Percentiles rank a stretch among this genome's conserved stretches.
Evolutionary conservation across 257 asterid genomes (phyloP).

Genomic region (Linaria vulgaris): DNA sequence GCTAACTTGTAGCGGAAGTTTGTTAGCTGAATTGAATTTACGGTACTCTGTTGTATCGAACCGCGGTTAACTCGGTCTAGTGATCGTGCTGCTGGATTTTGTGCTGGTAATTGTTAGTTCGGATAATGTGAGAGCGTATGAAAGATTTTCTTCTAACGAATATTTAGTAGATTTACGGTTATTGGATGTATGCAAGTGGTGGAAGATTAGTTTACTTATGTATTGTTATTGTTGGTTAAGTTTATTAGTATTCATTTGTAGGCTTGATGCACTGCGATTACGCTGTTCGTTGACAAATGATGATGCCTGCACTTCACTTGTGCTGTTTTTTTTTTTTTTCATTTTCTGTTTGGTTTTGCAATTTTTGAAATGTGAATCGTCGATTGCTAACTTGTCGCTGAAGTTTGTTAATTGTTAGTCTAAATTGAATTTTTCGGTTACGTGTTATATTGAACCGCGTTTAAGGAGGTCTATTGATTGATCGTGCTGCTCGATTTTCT

Average conservation of each 20-base stretch:
- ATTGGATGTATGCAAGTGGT: neutral
- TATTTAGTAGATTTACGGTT: slow-evolving; percentile 12
- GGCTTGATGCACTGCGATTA: slow-evolving; percentile 44
- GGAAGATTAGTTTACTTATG: neutral
- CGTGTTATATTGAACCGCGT: no score
- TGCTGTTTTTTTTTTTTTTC: no score
- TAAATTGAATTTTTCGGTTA: no score
- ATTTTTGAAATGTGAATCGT: no score
- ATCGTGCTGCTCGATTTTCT: no score
- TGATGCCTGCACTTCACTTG: slow-evolving; percentile 55
- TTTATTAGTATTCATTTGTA: slow-evolving; percentile 33
- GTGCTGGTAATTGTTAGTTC: neutral
- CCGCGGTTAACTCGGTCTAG: neutral
- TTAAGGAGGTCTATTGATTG: no score
- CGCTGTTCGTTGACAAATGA: slow-evolving; percentile 63
- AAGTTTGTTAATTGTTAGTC: no score
- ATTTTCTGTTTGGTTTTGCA: no score
- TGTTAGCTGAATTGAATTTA: neutral
- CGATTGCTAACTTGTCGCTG: no score
- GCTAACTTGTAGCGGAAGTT: neutral
- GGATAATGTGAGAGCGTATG: neutral
- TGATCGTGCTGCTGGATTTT: neutral
- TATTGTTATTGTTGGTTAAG: slow-evolving; percentile 13
- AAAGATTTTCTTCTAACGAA: slow-evolving; percentile 9
- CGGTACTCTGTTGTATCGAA: neutral